Base-by-base conservation (phyloP, 2,329 filamentous ascomycete genomes). In the Aspergillus fijiensis region DNA sequence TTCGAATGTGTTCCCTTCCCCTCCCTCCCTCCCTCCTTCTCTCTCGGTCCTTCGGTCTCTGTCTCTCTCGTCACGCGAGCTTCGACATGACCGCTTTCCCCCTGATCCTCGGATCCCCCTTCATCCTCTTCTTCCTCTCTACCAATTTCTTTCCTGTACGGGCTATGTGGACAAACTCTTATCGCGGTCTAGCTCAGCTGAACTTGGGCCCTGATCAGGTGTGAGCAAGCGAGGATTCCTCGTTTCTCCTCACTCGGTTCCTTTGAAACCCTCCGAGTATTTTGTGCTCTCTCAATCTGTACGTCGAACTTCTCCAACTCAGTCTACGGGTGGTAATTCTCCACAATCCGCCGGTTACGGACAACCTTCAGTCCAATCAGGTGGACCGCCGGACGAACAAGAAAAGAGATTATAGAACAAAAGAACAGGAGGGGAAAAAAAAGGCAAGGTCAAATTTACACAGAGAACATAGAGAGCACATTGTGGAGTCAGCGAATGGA, bases 11-110 rank as follows among this genome's bases (percentile, higher is more conserved):
- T 45, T 45, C 16, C 39, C 39, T 9, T n/a, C 39, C 16, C 16
- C 6, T 45, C 14, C 33, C 33, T 4, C 33, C 33, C 33, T 35
- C 33, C 33, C 33, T 16, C 12, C 33, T 9, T 29, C 27, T 29
- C 27, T 29, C 27, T 29, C 27, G 27, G 27, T 29, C 7, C 27
- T 29, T 29, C 27, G 7, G 27, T 10, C 27, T 29, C 27, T 9
- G 9, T 35, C 11, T 12, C 33, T 29, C 19, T 29, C 5, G 29
- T 33, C 27, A 35, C 39, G 39, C 39, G 39, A 45, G 51, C 33
- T 27, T 54, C 25, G 39, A 45, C 39, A 49, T 57, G 58, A 53
- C 49, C 53, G 33, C 31, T 57, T 45, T 51, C 33, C 47, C 21
- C 33, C 19, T 57, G 16, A 27, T 42, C 49, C n/a, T 54, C 39